These are phyloP conservation scores for Heritiera fomes DNA, from an alignment of 345 rosid species.

Conservation along the genomic window DNA sequence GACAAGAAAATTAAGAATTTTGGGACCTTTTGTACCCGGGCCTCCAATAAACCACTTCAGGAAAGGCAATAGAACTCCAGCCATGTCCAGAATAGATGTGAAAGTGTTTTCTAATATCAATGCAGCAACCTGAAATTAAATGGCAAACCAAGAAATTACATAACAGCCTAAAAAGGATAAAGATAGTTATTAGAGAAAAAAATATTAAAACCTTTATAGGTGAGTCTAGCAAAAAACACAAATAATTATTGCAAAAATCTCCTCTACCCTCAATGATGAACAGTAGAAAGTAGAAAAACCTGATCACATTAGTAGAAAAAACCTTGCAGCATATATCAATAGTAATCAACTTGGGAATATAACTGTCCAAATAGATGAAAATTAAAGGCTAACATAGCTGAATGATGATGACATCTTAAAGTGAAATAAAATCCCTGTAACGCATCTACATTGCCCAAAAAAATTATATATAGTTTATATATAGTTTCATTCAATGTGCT, in stretches of 20 bases:
- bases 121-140: constrained; percentile 59
- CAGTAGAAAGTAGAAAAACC: neutral
- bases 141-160: constrained; percentile 21
- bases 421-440: neutral
- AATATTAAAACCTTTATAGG: neutral
- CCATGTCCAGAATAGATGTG: constrained; percentile 99
- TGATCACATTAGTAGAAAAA: neutral
- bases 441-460: neutral
- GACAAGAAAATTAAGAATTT: constrained; percentile 83
- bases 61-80: constrained; percentile 90
- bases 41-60: constrained; percentile 97
- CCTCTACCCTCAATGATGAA: constrained; percentile 2
- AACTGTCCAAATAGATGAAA: neutral
- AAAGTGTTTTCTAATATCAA: constrained; percentile 94
- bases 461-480: too few species aligned
- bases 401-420: neutral
- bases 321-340: neutral
- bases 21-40: constrained; percentile 71
- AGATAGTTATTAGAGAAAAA: neutral
- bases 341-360: constrained; percentile 9
- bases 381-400: neutral
- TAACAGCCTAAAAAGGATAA: neutral
- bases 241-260: neutral
- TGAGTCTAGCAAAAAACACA: constrained; percentile 1
- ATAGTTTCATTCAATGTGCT: neutral